Conservation (phyloP, 345 rosid species). For the Noccaea bulbosa region DNA sequence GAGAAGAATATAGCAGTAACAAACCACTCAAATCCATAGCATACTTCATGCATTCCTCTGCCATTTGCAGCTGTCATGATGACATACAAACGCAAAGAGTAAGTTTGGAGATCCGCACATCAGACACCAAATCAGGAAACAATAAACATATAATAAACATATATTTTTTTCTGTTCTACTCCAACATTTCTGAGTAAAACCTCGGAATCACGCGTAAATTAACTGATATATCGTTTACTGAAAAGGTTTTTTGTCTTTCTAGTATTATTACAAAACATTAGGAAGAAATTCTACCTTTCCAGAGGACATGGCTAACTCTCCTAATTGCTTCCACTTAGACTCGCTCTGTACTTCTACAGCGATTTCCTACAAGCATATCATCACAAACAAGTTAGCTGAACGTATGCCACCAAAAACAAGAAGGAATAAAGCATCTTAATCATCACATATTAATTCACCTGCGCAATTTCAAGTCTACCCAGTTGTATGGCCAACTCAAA, state of each 20-base stretch:
- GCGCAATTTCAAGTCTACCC: conserved; percentile 88
- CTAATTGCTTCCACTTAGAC: conserved; percentile 98
- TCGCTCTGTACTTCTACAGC: conserved; percentile 83
- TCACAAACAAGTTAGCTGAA: background rate
- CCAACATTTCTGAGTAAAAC: conserved; percentile 1
- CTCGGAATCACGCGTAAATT: conserved; percentile 8
- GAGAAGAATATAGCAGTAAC: conserved; percentile 89
- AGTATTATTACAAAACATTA: background rate
- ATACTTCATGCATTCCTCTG: conserved; percentile 92
- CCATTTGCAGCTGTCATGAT: conserved; percentile 86
- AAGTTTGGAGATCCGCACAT: background rate
- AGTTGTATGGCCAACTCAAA: conserved; percentile 96
- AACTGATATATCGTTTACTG: conserved; percentile 13
- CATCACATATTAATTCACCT: conserved; percentile 53
- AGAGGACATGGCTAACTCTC: conserved; percentile 93
- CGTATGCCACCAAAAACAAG: background rate
- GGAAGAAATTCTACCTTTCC: conserved; percentile 67
- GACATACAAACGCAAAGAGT: conserved; percentile 28
- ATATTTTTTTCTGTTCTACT: background rate
- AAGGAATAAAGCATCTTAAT: conserved; percentile 9
- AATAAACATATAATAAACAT: conserved; percentile 2
- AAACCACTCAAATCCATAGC: conserved; percentile 98
- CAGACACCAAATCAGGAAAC: conserved; percentile 12
- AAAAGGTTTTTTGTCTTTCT: conserved; percentile 7
- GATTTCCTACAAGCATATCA: conserved; percentile 63